A percentile compares a stretch with the other conserved stretches of the same genome.
phyloP scores from a whole-genome alignment of 2,329 filamentous ascomycete species.

The Diaporthe nobilis region DNA sequence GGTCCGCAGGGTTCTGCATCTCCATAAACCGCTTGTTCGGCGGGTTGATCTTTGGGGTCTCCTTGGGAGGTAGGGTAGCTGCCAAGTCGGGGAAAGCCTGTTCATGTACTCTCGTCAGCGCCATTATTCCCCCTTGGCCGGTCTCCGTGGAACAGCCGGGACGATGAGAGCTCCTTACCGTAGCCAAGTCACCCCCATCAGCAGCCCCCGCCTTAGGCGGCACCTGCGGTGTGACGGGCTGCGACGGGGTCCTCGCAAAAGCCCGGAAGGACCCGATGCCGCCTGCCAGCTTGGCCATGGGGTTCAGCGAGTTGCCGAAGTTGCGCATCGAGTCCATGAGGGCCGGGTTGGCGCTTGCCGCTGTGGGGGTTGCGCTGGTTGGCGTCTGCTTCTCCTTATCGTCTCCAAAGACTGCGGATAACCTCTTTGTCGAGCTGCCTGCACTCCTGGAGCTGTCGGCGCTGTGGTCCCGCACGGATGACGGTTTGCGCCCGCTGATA shows the following conservation, averaged over 20 bases:
- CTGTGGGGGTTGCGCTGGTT: constrained; percentile 48
- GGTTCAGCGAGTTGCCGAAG: constrained; percentile 85
- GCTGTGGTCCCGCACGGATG: constrained; percentile 75
- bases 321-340: constrained; percentile 85
- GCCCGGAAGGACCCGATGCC: constrained; percentile 80
- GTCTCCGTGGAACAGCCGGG: not conserved
- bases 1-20: constrained; percentile 76
- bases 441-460: constrained; percentile 79
- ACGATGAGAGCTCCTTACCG: constrained; percentile 58
- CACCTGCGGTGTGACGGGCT: constrained; percentile 52
- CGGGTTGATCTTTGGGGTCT: constrained; percentile 70
- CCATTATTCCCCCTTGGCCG: not conserved
- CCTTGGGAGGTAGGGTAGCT: constrained; percentile 67
- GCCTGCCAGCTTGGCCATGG: constrained; percentile 79
- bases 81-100: constrained; percentile 75
- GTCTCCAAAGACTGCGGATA: constrained; percentile 62
- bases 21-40: constrained; percentile 83
- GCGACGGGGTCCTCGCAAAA: constrained; percentile 74
- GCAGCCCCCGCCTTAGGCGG: constrained; percentile 53
- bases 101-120: not conserved
- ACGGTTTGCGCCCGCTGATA: constrained; percentile 74
- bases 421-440: constrained; percentile 68
- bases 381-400: constrained; percentile 53
- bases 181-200: constrained; percentile 70
- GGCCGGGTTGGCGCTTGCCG: constrained; percentile 65